Base-by-base conservation (phyloP, 2,329 filamentous ascomycete species). In the Fusarium verrucosum region DNA sequence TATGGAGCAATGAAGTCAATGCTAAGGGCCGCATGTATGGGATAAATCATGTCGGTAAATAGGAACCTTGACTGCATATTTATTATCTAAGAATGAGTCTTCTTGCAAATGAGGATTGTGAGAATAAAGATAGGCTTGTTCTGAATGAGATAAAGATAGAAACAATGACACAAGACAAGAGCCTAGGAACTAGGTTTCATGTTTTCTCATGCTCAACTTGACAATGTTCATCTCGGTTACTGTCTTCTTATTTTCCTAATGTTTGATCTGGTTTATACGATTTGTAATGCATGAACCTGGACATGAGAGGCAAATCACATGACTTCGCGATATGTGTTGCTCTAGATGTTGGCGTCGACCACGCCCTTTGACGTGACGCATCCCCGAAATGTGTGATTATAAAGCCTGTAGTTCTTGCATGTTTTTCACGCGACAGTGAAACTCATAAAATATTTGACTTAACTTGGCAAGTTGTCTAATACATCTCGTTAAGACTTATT, bases 281-380 rank as follows among this genome's bases (percentile, higher is more conserved):
- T 32, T 32, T 16, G 14, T n/a, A n/a, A 32, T 32, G n/a, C 14
- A 9, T 16, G 8, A 8, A n/a, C 14, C 30, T 4, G 7, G 30
- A 7, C 30, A 11, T 32, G 30, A 16, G 28, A 20, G n/a, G 9
- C 16, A 25, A 10, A 43, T 72, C 70, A 73, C 70, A 70, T 73
- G 70, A 73, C 59, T 52, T 64, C 66, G 70, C 54, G 70, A 70
- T 70, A 20, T 58, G 69, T 71, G 69, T 72, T 72, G 69, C 70
- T 73, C 52, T 73, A 19, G 70, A 72, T 71, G 53, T 72, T 50
- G 64, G 49, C 45, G 47, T 53, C 50, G 45, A 36, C 45, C 46
- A 58, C 69, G 70, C 69, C 67, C 55, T 71, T 70, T 50, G 44
- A 60, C 25, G 44, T 61, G 51, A 61, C 57, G 37, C 52, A 65